Base-by-base conservation (phyloP, 805 yeast species). In the Sugiyamaella mastotermitis region DNA sequence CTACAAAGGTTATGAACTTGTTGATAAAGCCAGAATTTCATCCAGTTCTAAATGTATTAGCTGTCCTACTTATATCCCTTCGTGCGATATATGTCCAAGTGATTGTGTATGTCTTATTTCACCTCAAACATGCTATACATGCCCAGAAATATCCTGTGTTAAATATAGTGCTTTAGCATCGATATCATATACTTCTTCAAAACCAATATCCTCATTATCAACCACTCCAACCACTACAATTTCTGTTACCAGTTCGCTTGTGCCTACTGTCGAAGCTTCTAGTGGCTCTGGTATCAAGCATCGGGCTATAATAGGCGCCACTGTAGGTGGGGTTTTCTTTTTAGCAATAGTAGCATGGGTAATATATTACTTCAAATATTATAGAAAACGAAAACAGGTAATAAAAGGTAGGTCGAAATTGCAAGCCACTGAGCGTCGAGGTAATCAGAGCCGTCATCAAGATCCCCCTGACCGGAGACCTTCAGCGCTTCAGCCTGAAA, bases 31-130 rank as follows among this genome's bases (percentile, higher is more conserved):
- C n/a, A n/a, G n/a, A n/a, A n/a, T n/a, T n/a, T n/a, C n/a, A n/a
- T n/a, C n/a, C n/a, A n/a, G n/a, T n/a, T n/a, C n/a, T n/a, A n/a
- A 27, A 9, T 46, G 49, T 33, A 35, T 46, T 19, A 26, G 30
- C 18, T 46, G 50, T 31, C 47, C 46, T 16, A 20, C 30, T 17
- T 19, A 14, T n/a, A 11, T 34, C 9, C 48, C 49, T 8, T 16
- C 13, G 11, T 47, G 51, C 26, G 24, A 27, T n/a, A 17, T 21
- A 14, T 47, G 51, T 32, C 47, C 44, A 11, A 23, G 17, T 5
- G 49, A 40, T 16, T 21, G 38, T 11, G 41, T 38, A 9, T 47
- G 51, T 25, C 17, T 37, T 15, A 30, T 47, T n/a, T 33, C 51
- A 9, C 16, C 41, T 16, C 45, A 42, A 21, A 42, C 45, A 7